A percentile compares a stretch with the other conserved stretches of the same genome.
These are phyloP conservation scores for Verticillium albo-atrum DNA, from an alignment of 2,329 filamentous ascomycete genomes.

Conservation along the genomic window DNA sequence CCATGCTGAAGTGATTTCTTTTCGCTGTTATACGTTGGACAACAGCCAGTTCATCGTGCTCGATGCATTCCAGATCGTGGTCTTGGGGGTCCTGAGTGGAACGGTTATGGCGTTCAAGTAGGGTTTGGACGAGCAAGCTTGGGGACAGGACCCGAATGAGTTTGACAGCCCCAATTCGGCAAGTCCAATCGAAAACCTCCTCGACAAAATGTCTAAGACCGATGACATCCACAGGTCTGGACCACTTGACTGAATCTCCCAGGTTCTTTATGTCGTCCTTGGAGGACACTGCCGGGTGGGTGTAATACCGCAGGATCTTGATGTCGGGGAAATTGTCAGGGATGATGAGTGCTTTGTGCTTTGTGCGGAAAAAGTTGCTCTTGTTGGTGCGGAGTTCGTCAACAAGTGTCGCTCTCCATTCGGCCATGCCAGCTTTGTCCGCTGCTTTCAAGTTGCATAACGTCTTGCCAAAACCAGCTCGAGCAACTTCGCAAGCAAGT, in stretches of 20 bases:
- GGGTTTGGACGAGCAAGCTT: slow-evolving; percentile 62
- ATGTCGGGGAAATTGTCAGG: slow-evolving; percentile 77
- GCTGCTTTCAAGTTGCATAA: slow-evolving; percentile 62
- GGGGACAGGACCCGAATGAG: slow-evolving; percentile 78
- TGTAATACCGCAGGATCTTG: slow-evolving; percentile 81
- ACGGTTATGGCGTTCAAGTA: slow-evolving; percentile 30
- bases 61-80: slow-evolving; percentile 12
- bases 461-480: slow-evolving; percentile 77
- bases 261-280: slow-evolving; percentile 51
- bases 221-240: slow-evolving; percentile 57
- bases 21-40: slow-evolving; percentile 64
- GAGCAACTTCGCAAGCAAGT: slow-evolving; percentile 83
- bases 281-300: slow-evolving; percentile 75
- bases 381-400: slow-evolving; percentile 82
- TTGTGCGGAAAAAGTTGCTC: slow-evolving; percentile 71
- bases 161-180: slow-evolving; percentile 73
- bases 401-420: slow-evolving; percentile 69
- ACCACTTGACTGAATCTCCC: slow-evolving; percentile 52
- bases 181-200: slow-evolving; percentile 84
- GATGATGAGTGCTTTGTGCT: slow-evolving; percentile 68
- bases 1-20: slow-evolving; percentile 68
- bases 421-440: slow-evolving; percentile 53
- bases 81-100: slow-evolving; percentile 19
- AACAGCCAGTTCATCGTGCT: slow-evolving; percentile 44
- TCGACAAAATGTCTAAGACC: slow-evolving; percentile 69